phyloP scores from a whole-genome alignment of 306 rosid genomes.

The Lotus japonicus region DNA sequence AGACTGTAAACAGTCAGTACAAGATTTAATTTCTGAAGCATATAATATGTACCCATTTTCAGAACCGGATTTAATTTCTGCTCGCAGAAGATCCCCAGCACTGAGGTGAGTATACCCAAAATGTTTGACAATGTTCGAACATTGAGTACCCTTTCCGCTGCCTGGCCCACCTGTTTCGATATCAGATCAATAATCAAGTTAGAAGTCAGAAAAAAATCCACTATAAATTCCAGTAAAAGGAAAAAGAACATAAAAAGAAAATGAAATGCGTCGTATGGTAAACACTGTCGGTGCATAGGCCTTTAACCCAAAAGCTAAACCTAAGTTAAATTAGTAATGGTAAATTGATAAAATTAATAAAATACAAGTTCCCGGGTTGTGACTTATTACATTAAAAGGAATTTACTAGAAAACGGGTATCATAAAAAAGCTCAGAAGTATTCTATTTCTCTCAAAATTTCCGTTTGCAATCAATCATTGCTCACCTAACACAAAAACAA shows the following conservation, averaged over 20 bases:
- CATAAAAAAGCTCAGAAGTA: background rate
- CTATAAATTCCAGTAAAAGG: background rate
- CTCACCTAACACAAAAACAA: conserved; percentile 96
- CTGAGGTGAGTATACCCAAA: conserved; percentile 92
- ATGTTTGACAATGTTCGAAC: conserved; percentile 65
- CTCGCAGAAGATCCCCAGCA: conserved; percentile 99
- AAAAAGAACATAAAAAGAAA: background rate
- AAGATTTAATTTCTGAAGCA: too few species aligned
- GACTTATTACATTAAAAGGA: background rate
- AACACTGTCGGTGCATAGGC: too few species aligned
- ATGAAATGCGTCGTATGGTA: background rate
- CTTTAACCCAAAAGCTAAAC: too few species aligned
- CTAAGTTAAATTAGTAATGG: background rate
- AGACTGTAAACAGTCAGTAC: background rate
- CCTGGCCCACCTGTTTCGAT: conserved; percentile 87
- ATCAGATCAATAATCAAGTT: conserved; percentile 19
- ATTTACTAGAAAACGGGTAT: background rate
- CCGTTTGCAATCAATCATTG: background rate
- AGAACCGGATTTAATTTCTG: conserved; percentile 92
- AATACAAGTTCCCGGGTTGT: background rate
- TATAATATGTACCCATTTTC: conserved; percentile 74
- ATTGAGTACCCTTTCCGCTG: conserved; percentile 98
- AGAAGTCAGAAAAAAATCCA: conserved; percentile 8
- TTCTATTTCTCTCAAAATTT: background rate
- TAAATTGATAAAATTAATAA: background rate